Base-by-base conservation (phyloP, 2,329 filamentous ascomycete genomes). In the Furcasterigmium sp. region DNA sequence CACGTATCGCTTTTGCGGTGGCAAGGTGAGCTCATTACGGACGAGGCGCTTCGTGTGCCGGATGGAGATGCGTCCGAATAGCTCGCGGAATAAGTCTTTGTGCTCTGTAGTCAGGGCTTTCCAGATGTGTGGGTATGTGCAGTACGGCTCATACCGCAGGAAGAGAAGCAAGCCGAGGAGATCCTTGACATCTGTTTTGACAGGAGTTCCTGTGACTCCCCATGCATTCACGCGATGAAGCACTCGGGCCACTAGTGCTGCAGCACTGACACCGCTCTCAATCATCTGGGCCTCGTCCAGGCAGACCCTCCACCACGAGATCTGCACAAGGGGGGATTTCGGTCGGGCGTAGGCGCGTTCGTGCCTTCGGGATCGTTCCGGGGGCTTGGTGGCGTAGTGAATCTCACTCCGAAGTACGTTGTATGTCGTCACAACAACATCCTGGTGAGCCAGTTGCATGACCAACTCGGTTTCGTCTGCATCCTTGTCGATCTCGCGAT, bases 191-290 rank as follows among this genome's bases (percentile, higher is more conserved):
- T 89, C 78, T 51, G 89, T 87, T 51, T 87, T 85, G 29, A 97
- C 75, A 0, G 93, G 93, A 1, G 93, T 98, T 34, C 89, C 93
- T 0, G 89, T 91, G 32, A 98, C 82, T 13, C 85, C 90, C 93
- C 93, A 97, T 3, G 89, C 84, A 63, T 95, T 91, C 50, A 87
- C 66, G 21, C 93, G 78, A 36, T 91, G 90, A 47, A 98, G 84
- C 20, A 85, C 69, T 32, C 82, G 80, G 28, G 90, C 90, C 13
- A 96, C 82, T 37, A 75, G 79, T 1, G 93, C 91, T 21, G 91
- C 87, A 52, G 88, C 84, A 53, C 82, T 91, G 4, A 94, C 82
- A 26, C 90, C 89, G 51, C 80, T 91, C 59, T 97, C 91, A 34
- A 97, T 82, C 85, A 95, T 95, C 57, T 98, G 93, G 1, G 91